Percentiles rank a stretch among this genome's conserved stretches.
phyloP scores from a whole-genome alignment of 441 rosid genomes.

The Pelargonium australe region DNA sequence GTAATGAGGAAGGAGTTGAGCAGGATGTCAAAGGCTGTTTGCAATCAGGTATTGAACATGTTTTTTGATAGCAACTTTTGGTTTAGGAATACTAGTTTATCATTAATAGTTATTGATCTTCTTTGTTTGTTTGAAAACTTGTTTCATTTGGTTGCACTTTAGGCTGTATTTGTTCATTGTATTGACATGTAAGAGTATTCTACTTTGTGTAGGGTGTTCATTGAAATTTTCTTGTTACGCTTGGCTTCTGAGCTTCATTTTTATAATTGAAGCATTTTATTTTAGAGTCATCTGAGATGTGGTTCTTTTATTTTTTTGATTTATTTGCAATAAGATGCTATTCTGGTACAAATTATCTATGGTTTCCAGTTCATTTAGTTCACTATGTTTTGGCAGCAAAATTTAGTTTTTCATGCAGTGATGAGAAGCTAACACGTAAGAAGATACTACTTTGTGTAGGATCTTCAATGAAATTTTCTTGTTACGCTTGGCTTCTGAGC shows the following conservation, averaged over 20 bases:
- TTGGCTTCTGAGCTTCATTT: constrained; percentile 18
- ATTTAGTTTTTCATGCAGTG: constrained; percentile 23
- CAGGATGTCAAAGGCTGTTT: constrained; percentile 58
- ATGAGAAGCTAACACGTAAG: constrained; percentile 46
- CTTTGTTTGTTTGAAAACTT: no score
- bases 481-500: constrained; percentile 26
- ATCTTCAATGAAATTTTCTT: constrained; percentile 18
- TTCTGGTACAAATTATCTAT: background rate
- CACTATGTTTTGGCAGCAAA: no score
- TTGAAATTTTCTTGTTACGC: constrained; percentile 21
- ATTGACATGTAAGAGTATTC: constrained; percentile 23
- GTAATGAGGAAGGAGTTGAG: constrained; percentile 47
- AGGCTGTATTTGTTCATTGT: no score
- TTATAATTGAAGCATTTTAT: no score
- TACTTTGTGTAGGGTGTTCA: constrained; percentile 12
- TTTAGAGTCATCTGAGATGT: no score
- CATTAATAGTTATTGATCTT: no score
- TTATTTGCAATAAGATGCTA: background rate
- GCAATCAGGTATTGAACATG: constrained; percentile 39
- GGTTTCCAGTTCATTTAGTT: no score
- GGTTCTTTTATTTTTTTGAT: no score
- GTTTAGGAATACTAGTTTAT: no score
- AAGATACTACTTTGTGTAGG: constrained; percentile 15
- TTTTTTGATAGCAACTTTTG: no score
- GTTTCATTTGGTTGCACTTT: no score